Base-by-base conservation (phyloP, 2,329 filamentous ascomycete species). In the Colletotrichum lindemuthianum region DNA sequence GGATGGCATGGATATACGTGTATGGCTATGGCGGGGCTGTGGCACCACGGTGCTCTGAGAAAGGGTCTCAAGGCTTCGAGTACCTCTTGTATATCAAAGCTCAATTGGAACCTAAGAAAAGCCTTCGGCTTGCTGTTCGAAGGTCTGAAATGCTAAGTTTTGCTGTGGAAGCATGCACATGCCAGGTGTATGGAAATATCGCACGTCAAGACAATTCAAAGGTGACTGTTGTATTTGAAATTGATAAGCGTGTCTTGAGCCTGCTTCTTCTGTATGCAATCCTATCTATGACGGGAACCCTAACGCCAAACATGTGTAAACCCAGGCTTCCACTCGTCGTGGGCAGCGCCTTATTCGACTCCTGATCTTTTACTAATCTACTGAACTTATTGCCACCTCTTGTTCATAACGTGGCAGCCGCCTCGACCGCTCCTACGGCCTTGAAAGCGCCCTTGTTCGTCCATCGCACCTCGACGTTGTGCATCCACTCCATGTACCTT, bases 401-500 rank as follows among this genome's bases (percentile, higher is more conserved):
- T 41, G 9, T 37, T 76, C 78, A 85, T 77, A 88, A 78, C 39
- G 83, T 82, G 53, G 83, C 77, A 32, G 86, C 86, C 8, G 87
- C 89, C 70, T 86, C 86, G n/a, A 86, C 81, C 8, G 82, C 86
- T 34, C 91, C 90, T 1, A 83, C 80, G n/a, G 80, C 84, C 72
- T 86, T 87, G 77, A 91, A 92, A 0, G 81, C 75, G 67, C 80
- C 83, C 73, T 90, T 88, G 75, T 83, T 90, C 61, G 87, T 87
- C 78, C 83, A 85, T 67, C 77, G 77, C 47, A 97, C 83, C 66
- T 96, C 90, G 60, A 97, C 90, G 65, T 85, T 78, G 75, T 97
- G 96, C 77, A 92, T 90, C 94, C 93, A 98, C 76, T 93, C 88
- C 94, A 97, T 97, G 75, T 93, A 96, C 72, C 90, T 89, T 24